Base-by-base conservation (phyloP, 2,329 filamentous ascomycete species). In the Ophiocordyceps robertsii region DNA sequence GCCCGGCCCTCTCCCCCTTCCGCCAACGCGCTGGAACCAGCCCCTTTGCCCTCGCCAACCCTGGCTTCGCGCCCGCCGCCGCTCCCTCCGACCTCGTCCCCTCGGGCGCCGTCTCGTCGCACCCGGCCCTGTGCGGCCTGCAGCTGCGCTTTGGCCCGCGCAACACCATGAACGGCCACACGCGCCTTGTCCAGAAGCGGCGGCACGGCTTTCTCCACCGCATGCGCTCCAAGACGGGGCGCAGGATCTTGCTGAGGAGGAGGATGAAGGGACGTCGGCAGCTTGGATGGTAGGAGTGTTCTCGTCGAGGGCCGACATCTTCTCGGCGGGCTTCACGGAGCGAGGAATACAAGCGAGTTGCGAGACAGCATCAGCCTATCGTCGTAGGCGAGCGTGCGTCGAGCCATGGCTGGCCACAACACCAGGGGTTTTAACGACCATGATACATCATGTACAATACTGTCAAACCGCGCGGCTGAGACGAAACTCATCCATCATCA, bases 61-160 rank as follows among this genome's bases (percentile, higher is more conserved):
- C 57, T 36, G 46, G 47, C 46, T 62, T 65, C 49, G 53, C 52
- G 6, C 59, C n/a, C n/a, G 33, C n/a, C 17, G 33, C 6, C 33
- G 31, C 31, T 51, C 35, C 49, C 7, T 29, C 53, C 29, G 38
- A 50, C 5, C 11, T 45, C n/a, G 38, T 42, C 21, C 29, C 41
- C 24, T 11, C 33, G 9, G 41, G 48, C 17, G 41, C 69, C 46
- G 65, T 78, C 48, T 69, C 72, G 12, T 55, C 68, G 27, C 68
- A 76, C 56, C 74, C 74, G 29, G 68, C 70, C 9, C 58, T 77
- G n/a, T 58, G 55, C 6, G 66, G 60, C 39, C 57, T 59, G 56
- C 73, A 77, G 60, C 61, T 77, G 48, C 71, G 75, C 43, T 78
- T 69, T 62, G 75, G 72, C 2, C 75, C 74, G 39, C 68, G 74